Evolutionary conservation across 495 filamentous ascomycete species (phyloP), one percentile per base, ranked within the genome.

Genomic region (Trichoderma parareesei): DNA sequence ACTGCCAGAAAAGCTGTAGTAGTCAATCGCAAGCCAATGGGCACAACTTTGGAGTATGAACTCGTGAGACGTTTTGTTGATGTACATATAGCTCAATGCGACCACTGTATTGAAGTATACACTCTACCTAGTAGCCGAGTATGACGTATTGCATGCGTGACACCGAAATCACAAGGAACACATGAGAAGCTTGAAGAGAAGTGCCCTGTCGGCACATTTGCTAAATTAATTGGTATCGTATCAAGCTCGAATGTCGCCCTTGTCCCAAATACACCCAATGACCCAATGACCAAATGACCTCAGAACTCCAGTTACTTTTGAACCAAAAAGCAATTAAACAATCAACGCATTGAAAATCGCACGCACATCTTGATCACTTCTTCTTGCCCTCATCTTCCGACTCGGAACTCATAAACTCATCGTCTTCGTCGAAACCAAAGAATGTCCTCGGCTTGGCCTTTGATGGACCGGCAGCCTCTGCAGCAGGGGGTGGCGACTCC

Each of bases 351-450:
- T 27, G 16, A 14, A 44, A 4, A 6, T 42, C 41, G 27, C 27
- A 27, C 27, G 27, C 2, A 5, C n/a, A 18, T 38, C 6, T 41
- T 49, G 14, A 60, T 27, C 46, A 60, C 33, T 42, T 37, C 40
- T 66, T 69, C 18, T 61, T 69, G 7, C 69, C 72, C 38, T 76
- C 71, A 38, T 87, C 86, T 33, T 90, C 88, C 0, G 88, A 88
- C 60, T 90, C 87, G 46, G 86, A 83, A 69, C 87, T 93, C 88
- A 92, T 91, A 65, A 90, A 93, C 68, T 94, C 92, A 66, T 93
- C 89, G 64, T 96, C 92, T 53, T 94, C 91, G 71, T 96, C 92
- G 70, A 94, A 97, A 4, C 92, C 92, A 67, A 90, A 85, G 71
- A 90, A 94, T 10, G 77, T 85, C 67, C 78, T 72, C 4, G 77